Conservation (phyloP, 2,329 filamentous ascomycete species). For the Clonostachys sp. region DNA sequence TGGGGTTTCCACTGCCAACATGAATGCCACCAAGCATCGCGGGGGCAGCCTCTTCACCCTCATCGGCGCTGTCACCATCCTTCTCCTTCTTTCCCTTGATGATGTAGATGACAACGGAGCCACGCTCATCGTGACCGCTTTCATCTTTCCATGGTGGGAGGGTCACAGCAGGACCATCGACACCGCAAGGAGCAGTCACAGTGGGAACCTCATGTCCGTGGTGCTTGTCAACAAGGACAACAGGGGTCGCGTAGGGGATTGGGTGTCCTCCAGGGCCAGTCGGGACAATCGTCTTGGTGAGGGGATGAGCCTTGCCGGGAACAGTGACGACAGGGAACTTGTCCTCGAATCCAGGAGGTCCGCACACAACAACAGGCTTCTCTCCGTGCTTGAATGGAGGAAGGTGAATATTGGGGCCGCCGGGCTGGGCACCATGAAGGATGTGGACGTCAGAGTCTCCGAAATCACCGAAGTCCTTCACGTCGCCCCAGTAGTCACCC, state of each 20-base stretch:
- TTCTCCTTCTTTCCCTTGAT: not conserved
- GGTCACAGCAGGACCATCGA: not conserved
- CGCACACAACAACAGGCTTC: slow-evolving; percentile 7
- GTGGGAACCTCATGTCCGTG: not conserved
- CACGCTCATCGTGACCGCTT: not conserved
- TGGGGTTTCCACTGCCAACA: not conserved
- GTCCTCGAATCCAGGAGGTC: slow-evolving; percentile 4
- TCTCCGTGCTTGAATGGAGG: not conserved
- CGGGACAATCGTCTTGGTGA: slow-evolving; percentile 6
- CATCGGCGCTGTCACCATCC: not conserved
- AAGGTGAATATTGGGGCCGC: not conserved
- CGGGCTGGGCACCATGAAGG: not conserved
- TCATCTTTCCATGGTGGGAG: not conserved
- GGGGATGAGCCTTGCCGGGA: slow-evolving; percentile 3
- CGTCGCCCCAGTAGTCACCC: not conserved
- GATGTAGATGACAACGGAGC: not conserved
- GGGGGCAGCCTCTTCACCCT: not conserved
- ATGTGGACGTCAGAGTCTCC: not conserved
- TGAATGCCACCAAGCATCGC: no score
- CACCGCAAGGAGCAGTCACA: not conserved
- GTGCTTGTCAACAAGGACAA: slow-evolving; percentile 7
- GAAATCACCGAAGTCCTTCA: not conserved
- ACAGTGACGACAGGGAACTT: slow-evolving; percentile 6
- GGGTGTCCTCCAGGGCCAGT: slow-evolving; percentile 8
- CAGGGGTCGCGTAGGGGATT: not conserved